Evolutionary conservation across 257 asterid species (phyloP).

Genomic region (Hygrophila difformis): DNA sequence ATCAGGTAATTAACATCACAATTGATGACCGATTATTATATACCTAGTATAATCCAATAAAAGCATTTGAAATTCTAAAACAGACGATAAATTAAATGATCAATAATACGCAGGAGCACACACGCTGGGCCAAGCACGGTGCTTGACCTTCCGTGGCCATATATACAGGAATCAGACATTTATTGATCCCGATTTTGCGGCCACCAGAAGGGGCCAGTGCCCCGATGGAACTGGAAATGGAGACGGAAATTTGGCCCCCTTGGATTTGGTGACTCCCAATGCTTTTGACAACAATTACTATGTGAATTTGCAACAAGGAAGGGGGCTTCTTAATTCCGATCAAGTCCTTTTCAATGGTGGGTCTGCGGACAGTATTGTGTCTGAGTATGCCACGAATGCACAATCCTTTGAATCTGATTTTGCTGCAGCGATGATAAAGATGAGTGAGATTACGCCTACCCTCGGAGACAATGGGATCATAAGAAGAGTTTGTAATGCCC

Average conservation of each 20-base stretch:
- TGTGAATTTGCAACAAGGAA: slow-evolving; percentile 20
- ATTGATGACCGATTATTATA: no score
- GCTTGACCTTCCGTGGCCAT: slow-evolving; percentile 26
- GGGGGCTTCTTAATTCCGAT: slow-evolving; percentile 38
- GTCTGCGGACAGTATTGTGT: slow-evolving; percentile 13
- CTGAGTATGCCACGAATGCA: slow-evolving; percentile 11
- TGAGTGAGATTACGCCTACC: slow-evolving; percentile 32
- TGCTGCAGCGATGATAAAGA: slow-evolving; percentile 31
- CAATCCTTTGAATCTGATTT: slow-evolving; percentile 22
- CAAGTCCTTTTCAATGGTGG: slow-evolving; percentile 24
- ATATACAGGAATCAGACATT: slow-evolving; percentile 33
- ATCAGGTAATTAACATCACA: slow-evolving; percentile 27
- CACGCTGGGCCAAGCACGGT: slow-evolving; percentile 32
- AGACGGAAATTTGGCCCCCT: slow-evolving; percentile 26
- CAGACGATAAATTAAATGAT: no score
- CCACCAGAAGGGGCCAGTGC: slow-evolving; percentile 23
- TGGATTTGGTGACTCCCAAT: slow-evolving; percentile 40
- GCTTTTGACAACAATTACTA: slow-evolving; percentile 37
- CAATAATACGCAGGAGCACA: slow-evolving; percentile 21
- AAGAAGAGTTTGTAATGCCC: slow-evolving; percentile 25
- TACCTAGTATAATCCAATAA: no score
- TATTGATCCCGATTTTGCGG: slow-evolving; percentile 30
- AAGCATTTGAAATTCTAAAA: not conserved
- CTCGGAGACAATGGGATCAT: slow-evolving; percentile 27
- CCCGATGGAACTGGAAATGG: slow-evolving; percentile 29